Base-by-base conservation (phyloP, 164 flowering plant species). In the Malania oleifera region DNA sequence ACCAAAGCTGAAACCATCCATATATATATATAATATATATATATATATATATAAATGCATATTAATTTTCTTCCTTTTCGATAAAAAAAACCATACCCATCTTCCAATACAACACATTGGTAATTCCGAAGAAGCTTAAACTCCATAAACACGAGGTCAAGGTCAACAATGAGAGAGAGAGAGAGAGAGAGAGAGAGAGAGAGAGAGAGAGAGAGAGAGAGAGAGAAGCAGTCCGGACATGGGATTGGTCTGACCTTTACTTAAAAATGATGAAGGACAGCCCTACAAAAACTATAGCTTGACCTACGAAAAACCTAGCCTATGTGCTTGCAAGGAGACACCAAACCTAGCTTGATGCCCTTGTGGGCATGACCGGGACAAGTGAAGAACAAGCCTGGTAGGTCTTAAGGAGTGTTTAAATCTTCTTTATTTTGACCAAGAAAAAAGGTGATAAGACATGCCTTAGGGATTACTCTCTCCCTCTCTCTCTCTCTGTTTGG, bases 391-490 rank as follows among this genome's bases (percentile, higher is more conserved):
- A 61, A 52, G 73, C 66, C 65, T 50, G 69, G 56, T 59, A 41
- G 22, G 13, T 13, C 28, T 25, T 20, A 4, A 35, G 38, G 22
- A 39, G 38, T 26, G 31, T 7, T 38, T 15, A 46, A 38, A 31
- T 26, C 29, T 50, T 59, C 41, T 60, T 61, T 70, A 56, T 35
- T 61, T 69, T 64, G 58, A 64, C 68, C 68, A 46, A 59, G 15
- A 58, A 52, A 34, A 64, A 64, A 54, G 62, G 15, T 27, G 61
- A 69, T 60, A 60, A 60, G 73, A 69, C 73, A 69, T 69, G 68
- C 73, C 73, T 55, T 64, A 55, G 73, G 73, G 68, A 69, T 69
- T 69, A 69, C 65, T 62, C 73, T 55, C 59, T 40, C 52, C 9
- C 9, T 31, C 37, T 31, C 9, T 9, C 37, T 31, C 9, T n/a